Base-by-base conservation (phyloP, 306 rosid genomes). In the Oxytropis ochrocephala region DNA sequence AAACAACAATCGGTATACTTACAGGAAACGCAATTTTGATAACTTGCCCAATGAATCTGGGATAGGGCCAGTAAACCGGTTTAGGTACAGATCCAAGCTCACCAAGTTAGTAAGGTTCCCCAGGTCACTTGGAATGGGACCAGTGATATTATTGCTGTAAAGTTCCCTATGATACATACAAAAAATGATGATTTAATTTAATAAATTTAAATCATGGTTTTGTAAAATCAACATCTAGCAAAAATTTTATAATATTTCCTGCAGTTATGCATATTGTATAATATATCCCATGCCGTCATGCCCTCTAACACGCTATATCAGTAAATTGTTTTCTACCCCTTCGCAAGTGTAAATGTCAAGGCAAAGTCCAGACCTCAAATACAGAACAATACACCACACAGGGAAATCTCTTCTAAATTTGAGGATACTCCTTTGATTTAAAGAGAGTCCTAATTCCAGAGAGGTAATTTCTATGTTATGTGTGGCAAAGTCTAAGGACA, bases 51-150 rank as follows among this genome's bases (percentile, higher is more conserved):
- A 77, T 18, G 96, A 81, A 70, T 78, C 97, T 47, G 99, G 99
- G 82, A 94, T 94, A 35, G 86, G 88, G 84, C 99, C 99, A 4
- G 81, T 69, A 78, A 94, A 94, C 47, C 75, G 76, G 69, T 94
- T 94, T 78, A 94, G 78, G 80, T 91, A 94, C 58, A 94, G 91
- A 84, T 94, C 99, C 91, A 94, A 88, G 97, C 99, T 94, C 91
- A 94, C 99, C 88, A 94, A 80, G 86, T 87, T 94, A 79, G 97
- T 94, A 80, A 94, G 96, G 83, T 94, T 94, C 81, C 99, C 97
- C 72, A 94, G 79, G 79, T 94, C 99, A 63, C 92, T 87, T 13
- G 99, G 99, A 84, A 94, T 81, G 17, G 83, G 82, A 52, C 99
- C 99, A 52, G 89, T 91, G 53, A 94, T 88, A 82, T 94, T 88